phyloP scores from a whole-genome alignment of 208 protist species.

The Leishmania turanica region DNA sequence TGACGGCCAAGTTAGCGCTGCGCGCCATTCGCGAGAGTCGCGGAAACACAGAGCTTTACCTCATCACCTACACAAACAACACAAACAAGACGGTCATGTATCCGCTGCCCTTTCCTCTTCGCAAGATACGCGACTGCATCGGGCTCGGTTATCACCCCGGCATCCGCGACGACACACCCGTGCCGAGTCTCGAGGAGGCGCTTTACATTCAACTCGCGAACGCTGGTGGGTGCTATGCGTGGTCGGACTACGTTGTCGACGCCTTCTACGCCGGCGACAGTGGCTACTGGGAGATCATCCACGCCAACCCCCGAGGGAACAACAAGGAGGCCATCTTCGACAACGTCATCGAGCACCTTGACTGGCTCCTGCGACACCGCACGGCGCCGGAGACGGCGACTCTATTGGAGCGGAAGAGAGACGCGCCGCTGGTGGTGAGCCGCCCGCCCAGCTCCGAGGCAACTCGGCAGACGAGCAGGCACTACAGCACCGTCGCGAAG shows the following conservation, averaged over 20 bases:
- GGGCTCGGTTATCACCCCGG: conserved; percentile 43
- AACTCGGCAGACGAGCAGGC: conserved; percentile 48
- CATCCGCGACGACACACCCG: background rate
- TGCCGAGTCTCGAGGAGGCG: conserved; percentile 40
- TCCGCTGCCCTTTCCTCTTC: conserved; percentile 60
- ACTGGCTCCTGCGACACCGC: conserved; percentile 44
- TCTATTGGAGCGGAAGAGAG: conserved; percentile 19
- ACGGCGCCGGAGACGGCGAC: conserved; percentile 9
- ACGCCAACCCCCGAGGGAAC: conserved; percentile 47
- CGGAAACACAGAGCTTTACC: conserved; percentile 35
- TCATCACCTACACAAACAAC: conserved; percentile 56
- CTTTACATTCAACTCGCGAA: conserved; percentile 81
- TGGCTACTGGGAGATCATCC: conserved; percentile 70
- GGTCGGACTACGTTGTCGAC: conserved; percentile 83
- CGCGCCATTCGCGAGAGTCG: conserved; percentile 42
- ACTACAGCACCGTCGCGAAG: conserved; percentile 63
- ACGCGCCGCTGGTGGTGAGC: conserved; percentile 18
- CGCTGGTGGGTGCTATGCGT: conserved; percentile 74
- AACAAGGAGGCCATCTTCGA: conserved; percentile 72
- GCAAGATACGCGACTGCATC: conserved; percentile 63
- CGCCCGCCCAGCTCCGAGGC: conserved; percentile 5
- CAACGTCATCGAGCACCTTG: conserved; percentile 61
- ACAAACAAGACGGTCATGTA: conserved; percentile 42
- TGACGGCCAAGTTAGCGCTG: conserved; percentile 54
- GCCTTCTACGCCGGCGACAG: conserved; percentile 55